These are phyloP conservation scores for Amniculicola lignicola DNA, from an alignment of 495 filamentous ascomycete genomes.

Conservation along the genomic window DNA sequence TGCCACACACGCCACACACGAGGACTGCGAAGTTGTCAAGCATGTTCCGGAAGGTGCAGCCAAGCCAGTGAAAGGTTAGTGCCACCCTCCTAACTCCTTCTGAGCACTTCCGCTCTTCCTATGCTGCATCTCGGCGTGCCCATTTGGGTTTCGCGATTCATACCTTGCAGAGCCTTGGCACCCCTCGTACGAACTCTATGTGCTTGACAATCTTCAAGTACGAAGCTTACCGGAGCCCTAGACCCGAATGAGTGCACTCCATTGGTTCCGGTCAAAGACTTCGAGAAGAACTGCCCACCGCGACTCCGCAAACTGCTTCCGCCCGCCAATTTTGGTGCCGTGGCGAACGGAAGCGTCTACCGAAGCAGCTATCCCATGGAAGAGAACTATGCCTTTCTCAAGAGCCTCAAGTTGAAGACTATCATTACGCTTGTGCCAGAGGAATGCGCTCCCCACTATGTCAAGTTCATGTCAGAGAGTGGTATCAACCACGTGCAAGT, in stretches of 20 bases:
- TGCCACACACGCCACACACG: not conserved
- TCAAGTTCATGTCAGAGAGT: slow-evolving; percentile 57
- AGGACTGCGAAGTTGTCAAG: too few relatives aligned
- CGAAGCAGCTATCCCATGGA: slow-evolving; percentile 70
- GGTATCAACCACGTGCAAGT: slow-evolving; percentile 67
- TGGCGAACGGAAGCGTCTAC: slow-evolving; percentile 61
- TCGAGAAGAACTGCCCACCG: not conserved
- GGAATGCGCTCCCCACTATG: slow-evolving; percentile 56
- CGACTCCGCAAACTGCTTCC: slow-evolving; percentile 37
- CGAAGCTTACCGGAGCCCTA: too few relatives aligned
- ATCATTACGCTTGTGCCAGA: slow-evolving; percentile 78
- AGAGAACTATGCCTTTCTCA: slow-evolving; percentile 63
- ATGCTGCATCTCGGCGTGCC: too few relatives aligned
- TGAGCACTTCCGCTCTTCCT: too few relatives aligned
- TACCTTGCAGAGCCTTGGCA: too few relatives aligned
- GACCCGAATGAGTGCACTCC: too few relatives aligned
- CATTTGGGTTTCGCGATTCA: too few relatives aligned
- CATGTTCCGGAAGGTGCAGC: not conserved
- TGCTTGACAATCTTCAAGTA: too few relatives aligned
- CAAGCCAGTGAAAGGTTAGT: too few relatives aligned
- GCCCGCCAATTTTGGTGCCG: slow-evolving; percentile 65
- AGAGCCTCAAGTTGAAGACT: slow-evolving; percentile 63
- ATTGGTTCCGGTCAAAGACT: too few relatives aligned
- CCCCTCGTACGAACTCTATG: too few relatives aligned
- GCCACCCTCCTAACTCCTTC: too few relatives aligned